phyloP scores from a whole-genome alignment of 208 protist genomes.

The Plasmodiophora brassicae region DNA sequence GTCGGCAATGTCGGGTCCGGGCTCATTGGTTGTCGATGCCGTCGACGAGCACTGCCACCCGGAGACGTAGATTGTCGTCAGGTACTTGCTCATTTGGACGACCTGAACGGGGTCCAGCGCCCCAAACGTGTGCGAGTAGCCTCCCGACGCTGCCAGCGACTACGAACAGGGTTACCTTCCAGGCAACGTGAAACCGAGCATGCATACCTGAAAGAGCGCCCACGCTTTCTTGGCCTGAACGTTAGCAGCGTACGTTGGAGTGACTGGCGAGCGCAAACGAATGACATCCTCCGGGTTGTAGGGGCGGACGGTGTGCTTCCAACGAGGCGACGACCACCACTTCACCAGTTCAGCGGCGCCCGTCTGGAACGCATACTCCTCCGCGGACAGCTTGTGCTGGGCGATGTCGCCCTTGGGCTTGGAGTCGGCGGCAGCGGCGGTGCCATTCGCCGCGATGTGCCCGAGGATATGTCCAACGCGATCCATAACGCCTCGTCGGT shows the following conservation, averaged over 20 bases:
- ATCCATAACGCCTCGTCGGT: too few relatives aligned
- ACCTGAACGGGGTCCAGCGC: constrained; percentile 70
- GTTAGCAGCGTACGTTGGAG: constrained; percentile 47
- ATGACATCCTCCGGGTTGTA: constrained; percentile 60
- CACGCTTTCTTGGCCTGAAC: constrained; percentile 52
- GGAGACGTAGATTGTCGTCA: constrained; percentile 67
- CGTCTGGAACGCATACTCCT: not conserved
- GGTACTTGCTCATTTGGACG: constrained; percentile 68
- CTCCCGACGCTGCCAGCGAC: constrained; percentile 7
- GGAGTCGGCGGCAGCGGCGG: too few relatives aligned
- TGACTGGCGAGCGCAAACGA: constrained; percentile 53
- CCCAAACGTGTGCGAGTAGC: constrained; percentile 43
- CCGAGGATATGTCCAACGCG: too few relatives aligned
- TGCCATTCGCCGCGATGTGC: too few relatives aligned
- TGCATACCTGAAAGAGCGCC: constrained; percentile 25
- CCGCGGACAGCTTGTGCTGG: not conserved
- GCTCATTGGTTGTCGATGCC: constrained; percentile 67
- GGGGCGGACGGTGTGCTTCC: not conserved
- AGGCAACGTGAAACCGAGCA: constrained; percentile 35
- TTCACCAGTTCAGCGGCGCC: not conserved
- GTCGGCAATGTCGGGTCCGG: constrained; percentile 67
- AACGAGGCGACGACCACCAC: constrained; percentile 6
- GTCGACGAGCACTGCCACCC: constrained; percentile 72
- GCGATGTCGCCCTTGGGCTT: not conserved
- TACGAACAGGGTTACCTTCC: not conserved